phyloP scores from a whole-genome alignment of 2,329 filamentous ascomycete genomes.

The Phoma sp. region DNA sequence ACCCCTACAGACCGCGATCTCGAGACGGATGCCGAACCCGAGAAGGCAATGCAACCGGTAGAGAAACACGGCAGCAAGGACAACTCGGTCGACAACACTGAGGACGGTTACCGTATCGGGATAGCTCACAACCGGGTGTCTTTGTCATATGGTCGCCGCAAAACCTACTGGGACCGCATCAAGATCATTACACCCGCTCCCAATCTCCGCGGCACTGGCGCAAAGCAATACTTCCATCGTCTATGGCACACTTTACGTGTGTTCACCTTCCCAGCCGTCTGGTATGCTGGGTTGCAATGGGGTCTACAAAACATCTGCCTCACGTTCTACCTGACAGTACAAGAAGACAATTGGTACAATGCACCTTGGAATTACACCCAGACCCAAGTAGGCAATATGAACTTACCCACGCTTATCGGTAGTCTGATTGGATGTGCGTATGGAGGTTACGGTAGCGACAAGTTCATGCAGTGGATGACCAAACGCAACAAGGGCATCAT shows the following conservation, averaged over 20 bases:
- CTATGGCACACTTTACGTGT: slow-evolving; percentile 63
- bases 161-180: slow-evolving; percentile 62
- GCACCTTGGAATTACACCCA: slow-evolving; percentile 63
- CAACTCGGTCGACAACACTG: slow-evolving; percentile 5
- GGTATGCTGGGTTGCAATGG: slow-evolving; percentile 65
- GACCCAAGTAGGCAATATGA: slow-evolving; percentile 63
- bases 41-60: slow-evolving; percentile 14
- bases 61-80: slow-evolving; percentile 11
- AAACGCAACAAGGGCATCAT: slow-evolving; percentile 60
- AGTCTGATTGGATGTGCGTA: slow-evolving; percentile 63
- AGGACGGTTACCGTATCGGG: slow-evolving; percentile 3
- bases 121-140: slow-evolving; percentile 25
- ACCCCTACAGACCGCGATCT: not conserved
- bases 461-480: slow-evolving; percentile 62
- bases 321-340: slow-evolving; percentile 64
- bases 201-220: slow-evolving; percentile 60
- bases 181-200: slow-evolving; percentile 62
- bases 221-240: slow-evolving; percentile 60
- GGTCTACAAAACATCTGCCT: slow-evolving; percentile 66
- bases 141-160: slow-evolving; percentile 32
- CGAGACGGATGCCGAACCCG: not conserved
- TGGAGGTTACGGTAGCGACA: slow-evolving; percentile 63
- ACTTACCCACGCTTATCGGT: slow-evolving; percentile 61
- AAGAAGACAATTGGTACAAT: slow-evolving; percentile 62
- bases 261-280: slow-evolving; percentile 63